Base-by-base conservation (phyloP, 768 basidiomycete species). In the Neoboletus subvelutipes region DNA sequence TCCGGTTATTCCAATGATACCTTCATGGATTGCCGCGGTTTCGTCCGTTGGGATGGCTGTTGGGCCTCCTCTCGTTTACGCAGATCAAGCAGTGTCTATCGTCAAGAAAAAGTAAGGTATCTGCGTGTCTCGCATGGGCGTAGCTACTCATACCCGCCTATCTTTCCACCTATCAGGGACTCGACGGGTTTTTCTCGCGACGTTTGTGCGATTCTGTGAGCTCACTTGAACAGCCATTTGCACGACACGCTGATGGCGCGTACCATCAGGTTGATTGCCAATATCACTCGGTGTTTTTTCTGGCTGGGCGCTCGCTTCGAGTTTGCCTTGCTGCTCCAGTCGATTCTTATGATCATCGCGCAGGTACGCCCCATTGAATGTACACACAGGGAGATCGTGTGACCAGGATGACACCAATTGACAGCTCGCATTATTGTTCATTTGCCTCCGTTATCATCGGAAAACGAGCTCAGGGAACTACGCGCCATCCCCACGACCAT, bases 201-300 rank as follows among this genome's bases (percentile, higher is more conserved):
- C 67, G 85, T 93, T 52, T 92, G 90, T 66, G 92, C 88, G 9
- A 92, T 94, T 56, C 73, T 94, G 85, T 90, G 58, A 71, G 75
- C 72, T 56, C 37, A 11, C 20, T 20, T 39, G 36, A 41, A 50
- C 34, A 45, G 39, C 15, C 52, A 28, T 58, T 40, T 33, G 26
- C 40, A 43, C 28, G 39, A 46, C 45, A 24, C 42, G 50, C 57
- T 66, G 48, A 67, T 20, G 24, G 40, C 24, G 37, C 57, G 51
- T 50, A 40, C 52, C 54, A 41, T 26, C 51, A 91, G 90, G 63
- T 77, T 92, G 33, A 78, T 90, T 57, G 90, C 91, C 49, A 94
- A 94, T 71, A 91, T 93, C 52, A 87, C 88, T 26, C 80, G 92
- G 66, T 94, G 92, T 71, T 94, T 92, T 78, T 94, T 93, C 74